Evolutionary conservation across 768 basidiomycete species (phyloP), one percentile per base, ranked within the genome.

Genomic region (Trametes villosa): DNA sequence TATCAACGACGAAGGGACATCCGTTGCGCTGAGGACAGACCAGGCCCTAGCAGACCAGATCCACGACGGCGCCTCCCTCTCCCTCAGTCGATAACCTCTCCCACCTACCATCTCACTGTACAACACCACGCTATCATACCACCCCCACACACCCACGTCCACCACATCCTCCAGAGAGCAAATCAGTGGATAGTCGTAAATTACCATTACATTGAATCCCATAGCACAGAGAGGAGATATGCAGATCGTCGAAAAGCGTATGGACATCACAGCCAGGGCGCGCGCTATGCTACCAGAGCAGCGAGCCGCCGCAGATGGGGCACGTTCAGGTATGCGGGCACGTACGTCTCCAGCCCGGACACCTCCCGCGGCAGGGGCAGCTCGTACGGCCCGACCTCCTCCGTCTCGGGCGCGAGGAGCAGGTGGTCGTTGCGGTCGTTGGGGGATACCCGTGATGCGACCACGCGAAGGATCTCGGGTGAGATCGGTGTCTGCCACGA

Each of bases 381-480:
- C 72, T 98, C 96, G 72, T 94, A 98, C 51, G 94, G 90, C 27
- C 94, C 94, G 22, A 97, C 96, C 77, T 98, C 97, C 71, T 98
- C 97, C 42, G 91, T 93, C 75, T 98, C 97, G 29, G 96, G 96
- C 30, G 94, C 87, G 52, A 99, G 87, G 59, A 99, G 86, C 20
- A 99, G 82, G 72, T 98, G 96, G 74, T 99, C 97, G 72, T 94
- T 95, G 68, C 94, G 89, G 77, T 98, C 97, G 74, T 96, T 94
- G 48, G 95, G 91, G 70, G 94, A 89, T 54, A 99, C 96, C 49
- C 97, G 86, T 33, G 95, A 92, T 41, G 96, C 95, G 53, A 99
- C 97, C 22, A 98, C 94, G 52, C 94, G 90, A 38, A 99, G 81
- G 63, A 99, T 98, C 77, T 98, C 96, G 24, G 94, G 92, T 2